A percentile compares a stretch with the other conserved stretches of the same genome.
Evolutionary conservation across 2,329 filamentous ascomycete species (phyloP).

Genomic region (Clarireedia homoeocarpa): DNA sequence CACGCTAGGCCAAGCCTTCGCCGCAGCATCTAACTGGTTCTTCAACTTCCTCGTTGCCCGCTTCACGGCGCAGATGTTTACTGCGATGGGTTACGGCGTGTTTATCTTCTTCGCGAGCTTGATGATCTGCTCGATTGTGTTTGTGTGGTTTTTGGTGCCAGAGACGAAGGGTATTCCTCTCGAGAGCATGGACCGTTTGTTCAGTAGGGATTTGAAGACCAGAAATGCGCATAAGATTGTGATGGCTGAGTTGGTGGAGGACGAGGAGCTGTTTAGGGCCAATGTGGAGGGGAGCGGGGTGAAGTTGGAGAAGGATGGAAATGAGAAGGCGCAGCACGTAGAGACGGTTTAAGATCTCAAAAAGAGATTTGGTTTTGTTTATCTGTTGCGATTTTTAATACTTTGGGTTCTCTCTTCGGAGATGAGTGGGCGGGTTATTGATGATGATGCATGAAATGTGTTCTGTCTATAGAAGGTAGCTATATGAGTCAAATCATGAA

Average conservation of each 20-base stretch:
- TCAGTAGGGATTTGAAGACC: constrained; percentile 31
- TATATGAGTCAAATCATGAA: no score
- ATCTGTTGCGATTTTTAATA: not conserved
- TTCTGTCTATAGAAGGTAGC: no score
- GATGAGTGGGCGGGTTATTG: not conserved
- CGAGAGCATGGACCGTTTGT: constrained; percentile 57
- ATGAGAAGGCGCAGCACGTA: constrained; percentile 13
- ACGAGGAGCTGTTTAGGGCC: constrained; percentile 20
- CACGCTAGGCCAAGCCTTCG: constrained; percentile 63
- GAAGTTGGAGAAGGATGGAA: constrained; percentile 13
- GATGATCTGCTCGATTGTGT: constrained; percentile 49
- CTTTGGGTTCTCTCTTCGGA: not conserved
- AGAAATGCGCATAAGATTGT: constrained; percentile 22
- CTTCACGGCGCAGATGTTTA: constrained; percentile 60
- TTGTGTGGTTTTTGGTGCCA: constrained; percentile 55
- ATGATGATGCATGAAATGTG: not conserved
- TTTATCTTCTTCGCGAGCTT: constrained; percentile 62
- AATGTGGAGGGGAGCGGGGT: constrained; percentile 6
- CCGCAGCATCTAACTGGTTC: constrained; percentile 62
- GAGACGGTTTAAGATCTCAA: not conserved
- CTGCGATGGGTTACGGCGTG: constrained; percentile 51
- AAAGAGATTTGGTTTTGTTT: not conserved
- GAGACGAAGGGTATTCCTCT: constrained; percentile 60
- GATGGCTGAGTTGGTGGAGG: constrained; percentile 20
- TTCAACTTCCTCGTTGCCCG: constrained; percentile 60